Percentiles rank a stretch among this genome's conserved stretches.
phyloP scores from a whole-genome alignment of 768 basidiomycete genomes.

The Serendipita sp. region DNA sequence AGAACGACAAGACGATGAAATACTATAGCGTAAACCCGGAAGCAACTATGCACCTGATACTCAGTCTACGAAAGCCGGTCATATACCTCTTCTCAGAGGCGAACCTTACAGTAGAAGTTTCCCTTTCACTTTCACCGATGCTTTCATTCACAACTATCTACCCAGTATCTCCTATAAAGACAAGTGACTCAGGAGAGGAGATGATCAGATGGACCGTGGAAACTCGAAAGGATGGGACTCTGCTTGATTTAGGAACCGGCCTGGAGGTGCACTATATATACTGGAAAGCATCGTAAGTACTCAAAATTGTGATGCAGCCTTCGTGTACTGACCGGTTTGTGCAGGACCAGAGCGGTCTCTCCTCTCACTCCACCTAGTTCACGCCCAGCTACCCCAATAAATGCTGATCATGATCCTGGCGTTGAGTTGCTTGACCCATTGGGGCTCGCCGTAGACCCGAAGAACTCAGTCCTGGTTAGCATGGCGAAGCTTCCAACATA shows the following conservation, averaged over 20 bases:
- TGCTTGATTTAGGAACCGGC: slow-evolving; percentile 19
- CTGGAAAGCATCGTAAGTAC: slow-evolving; percentile 20
- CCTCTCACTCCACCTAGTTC: neutral
- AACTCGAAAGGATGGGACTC: slow-evolving; percentile 15
- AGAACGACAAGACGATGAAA: too few species aligned
- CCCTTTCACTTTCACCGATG: neutral
- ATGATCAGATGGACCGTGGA: slow-evolving; percentile 23
- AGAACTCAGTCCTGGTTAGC: slow-evolving; percentile 20
- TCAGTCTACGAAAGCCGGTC: neutral
- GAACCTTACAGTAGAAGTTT: neutral
- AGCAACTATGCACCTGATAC: too few species aligned
- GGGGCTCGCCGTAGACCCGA: neutral
- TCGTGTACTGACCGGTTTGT: neutral
- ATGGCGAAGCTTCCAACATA: slow-evolving; percentile 21
- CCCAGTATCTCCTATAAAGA: neutral
- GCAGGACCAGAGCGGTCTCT: neutral
- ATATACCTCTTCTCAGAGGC: neutral
- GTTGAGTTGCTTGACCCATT: slow-evolving; percentile 8
- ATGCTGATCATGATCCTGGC: neutral
- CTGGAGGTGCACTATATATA: slow-evolving; percentile 23
- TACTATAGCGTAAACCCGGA: too few species aligned
- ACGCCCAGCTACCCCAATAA: neutral
- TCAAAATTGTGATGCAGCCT: neutral
- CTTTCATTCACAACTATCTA: neutral
- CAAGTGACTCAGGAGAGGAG: slow-evolving; percentile 10